phyloP scores from a whole-genome alignment of 768 basidiomycete species.

The Boletus barrowsii region DNA sequence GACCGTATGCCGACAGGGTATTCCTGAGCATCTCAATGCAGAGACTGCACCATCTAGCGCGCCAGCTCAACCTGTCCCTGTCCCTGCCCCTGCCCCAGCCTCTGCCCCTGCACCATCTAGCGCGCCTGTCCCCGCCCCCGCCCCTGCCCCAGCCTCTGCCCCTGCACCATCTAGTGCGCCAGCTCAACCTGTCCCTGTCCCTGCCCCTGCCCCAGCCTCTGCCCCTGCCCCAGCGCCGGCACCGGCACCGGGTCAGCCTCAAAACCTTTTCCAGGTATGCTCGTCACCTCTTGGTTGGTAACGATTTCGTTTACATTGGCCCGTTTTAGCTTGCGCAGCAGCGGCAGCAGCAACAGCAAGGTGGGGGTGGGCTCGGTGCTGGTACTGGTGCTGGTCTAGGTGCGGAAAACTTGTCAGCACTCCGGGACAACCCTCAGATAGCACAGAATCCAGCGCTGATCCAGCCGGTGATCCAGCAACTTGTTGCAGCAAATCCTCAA shows the following conservation, averaged over 20 bases:
- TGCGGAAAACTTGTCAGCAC: constrained; percentile 43
- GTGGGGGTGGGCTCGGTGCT: constrained; percentile 24
- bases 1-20: constrained; percentile 53
- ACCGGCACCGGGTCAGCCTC: constrained; percentile 54
- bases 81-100: constrained; percentile 35
- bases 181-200: constrained; percentile 36
- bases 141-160: too few species aligned
- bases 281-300: neutral
- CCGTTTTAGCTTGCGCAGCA: constrained; percentile 65
- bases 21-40: constrained; percentile 45
- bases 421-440: constrained; percentile 65
- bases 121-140: too few species aligned
- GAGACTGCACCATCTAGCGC: constrained; percentile 39
- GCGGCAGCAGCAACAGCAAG: constrained; percentile 33
- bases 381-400: constrained; percentile 24
- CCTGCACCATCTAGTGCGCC: constrained; percentile 41
- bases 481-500: constrained; percentile 69
- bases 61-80: constrained; percentile 36
- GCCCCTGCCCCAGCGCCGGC: too few species aligned
- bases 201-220: constrained; percentile 15
- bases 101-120: too few species aligned
- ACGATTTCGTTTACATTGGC: neutral
- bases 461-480: constrained; percentile 81
- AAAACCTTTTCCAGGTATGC: constrained; percentile 84
- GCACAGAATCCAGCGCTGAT: constrained; percentile 74